Percentiles rank a stretch among this genome's conserved stretches.
phyloP scores from a whole-genome alignment of 441 rosid species.

The Kokia cookei region DNA sequence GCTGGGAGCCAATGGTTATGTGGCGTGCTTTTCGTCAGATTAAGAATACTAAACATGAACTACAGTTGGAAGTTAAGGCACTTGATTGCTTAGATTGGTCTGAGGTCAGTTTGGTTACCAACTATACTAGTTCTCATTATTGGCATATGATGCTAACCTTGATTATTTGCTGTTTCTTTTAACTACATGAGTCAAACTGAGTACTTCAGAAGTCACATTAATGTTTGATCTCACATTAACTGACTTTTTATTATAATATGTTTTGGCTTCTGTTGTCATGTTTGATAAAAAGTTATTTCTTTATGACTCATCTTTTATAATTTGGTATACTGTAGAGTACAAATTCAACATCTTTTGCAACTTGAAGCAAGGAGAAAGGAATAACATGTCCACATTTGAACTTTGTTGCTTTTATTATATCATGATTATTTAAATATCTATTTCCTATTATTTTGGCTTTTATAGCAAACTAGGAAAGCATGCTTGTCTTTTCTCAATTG shows the following conservation, averaged over 20 bases:
- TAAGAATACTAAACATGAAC: constrained; percentile 24
- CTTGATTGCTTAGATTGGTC: constrained; percentile 73
- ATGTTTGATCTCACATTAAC: not conserved
- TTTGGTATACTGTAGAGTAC: not conserved
- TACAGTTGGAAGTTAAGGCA: constrained; percentile 48
- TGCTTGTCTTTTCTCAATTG: not conserved
- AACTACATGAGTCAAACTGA: not conserved
- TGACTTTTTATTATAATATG: not conserved
- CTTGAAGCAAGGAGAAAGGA: not conserved
- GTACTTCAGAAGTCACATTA: not conserved
- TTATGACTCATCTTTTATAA: not conserved
- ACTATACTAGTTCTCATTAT: not conserved
- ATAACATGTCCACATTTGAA: not conserved
- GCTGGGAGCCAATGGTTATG: constrained; percentile 97
- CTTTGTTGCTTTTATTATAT: not conserved
- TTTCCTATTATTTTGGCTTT: not conserved
- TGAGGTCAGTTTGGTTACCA: constrained; percentile 46
- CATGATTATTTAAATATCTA: not conserved
- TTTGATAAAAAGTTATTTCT: not conserved
- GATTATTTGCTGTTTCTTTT: not conserved
- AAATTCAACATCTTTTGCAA: not conserved
- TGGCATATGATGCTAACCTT: not conserved
- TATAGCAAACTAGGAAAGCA: not conserved
- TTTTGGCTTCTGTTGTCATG: not conserved
- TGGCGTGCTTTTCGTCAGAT: constrained; percentile 79